Evolutionary conservation across 1,284 basidiomycete species (phyloP).

Genomic region (Malassezia yamatoensis): DNA sequence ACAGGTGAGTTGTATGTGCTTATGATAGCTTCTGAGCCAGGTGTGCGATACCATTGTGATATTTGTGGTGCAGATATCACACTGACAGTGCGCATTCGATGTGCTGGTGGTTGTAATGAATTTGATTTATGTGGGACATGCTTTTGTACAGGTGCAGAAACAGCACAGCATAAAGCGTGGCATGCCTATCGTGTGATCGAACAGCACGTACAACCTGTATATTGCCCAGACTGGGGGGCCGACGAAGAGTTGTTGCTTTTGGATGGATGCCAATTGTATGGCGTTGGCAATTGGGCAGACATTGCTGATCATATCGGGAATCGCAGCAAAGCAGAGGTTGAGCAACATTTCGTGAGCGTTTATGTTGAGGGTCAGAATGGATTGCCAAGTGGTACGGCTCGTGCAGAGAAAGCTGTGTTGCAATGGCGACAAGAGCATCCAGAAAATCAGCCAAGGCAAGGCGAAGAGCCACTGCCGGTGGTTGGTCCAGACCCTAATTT

Average conservation of each 20-base stretch:
- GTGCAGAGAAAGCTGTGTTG: conserved; percentile 23
- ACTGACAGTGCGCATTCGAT: conserved; percentile 42
- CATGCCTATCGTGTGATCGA: conserved; percentile 88
- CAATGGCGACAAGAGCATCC: conserved; percentile 15
- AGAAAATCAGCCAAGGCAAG: conserved; percentile 15
- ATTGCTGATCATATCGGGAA: conserved; percentile 93
- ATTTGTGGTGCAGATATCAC: conserved; percentile 47
- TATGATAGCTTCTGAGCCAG: conserved; percentile 33
- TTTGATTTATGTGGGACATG: conserved; percentile 55
- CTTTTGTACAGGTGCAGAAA: conserved; percentile 84
- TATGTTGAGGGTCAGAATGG: conserved; percentile 57
- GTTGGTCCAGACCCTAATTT: conserved; percentile 37
- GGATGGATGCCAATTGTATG: conserved; percentile 78
- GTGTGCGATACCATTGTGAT: conserved; percentile 46
- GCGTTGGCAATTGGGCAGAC: conserved; percentile 93
- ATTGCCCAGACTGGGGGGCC: conserved; percentile 89
- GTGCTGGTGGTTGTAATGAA: conserved; percentile 46
- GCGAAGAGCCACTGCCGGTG: conserved; percentile 30
- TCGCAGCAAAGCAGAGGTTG: conserved; percentile 84
- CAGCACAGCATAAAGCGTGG: conserved; percentile 70
- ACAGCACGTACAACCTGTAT: conserved; percentile 94
- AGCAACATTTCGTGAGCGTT: conserved; percentile 73
- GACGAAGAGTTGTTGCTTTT: conserved; percentile 92
- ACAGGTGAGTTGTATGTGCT: conserved; percentile 15
- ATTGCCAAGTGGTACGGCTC: conserved; percentile 23